Evolutionary conservation across 176 grass and related monocot genomes (phyloP).

Genomic region (Triticum monococcum): DNA sequence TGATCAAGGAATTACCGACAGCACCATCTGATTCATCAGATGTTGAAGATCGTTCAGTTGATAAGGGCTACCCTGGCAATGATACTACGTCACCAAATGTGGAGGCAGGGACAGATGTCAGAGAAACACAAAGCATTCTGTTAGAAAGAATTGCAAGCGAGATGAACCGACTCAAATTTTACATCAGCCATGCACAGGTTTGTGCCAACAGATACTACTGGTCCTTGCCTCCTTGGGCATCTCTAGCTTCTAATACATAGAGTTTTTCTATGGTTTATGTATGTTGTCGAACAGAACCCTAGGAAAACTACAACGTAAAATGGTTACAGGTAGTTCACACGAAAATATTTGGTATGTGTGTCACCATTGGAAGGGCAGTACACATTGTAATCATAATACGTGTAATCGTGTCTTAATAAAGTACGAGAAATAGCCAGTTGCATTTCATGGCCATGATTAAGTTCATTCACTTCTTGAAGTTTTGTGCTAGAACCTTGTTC

Average conservation of each 20-base stretch:
- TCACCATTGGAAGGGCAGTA: background rate
- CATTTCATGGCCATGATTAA: background rate
- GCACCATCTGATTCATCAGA: conserved; percentile 55
- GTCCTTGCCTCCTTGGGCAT: background rate
- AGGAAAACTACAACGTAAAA: background rate
- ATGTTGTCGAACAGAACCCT: background rate
- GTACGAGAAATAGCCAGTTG: background rate
- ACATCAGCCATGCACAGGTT: conserved; percentile 85
- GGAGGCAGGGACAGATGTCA: conserved; percentile 55
- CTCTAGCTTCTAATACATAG: background rate
- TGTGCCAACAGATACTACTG: conserved; percentile 6
- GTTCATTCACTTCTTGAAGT: background rate
- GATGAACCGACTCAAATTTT: conserved; percentile 98
- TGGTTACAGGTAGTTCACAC: background rate
- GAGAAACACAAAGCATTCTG: conserved; percentile 91
- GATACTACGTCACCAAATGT: conserved; percentile 13
- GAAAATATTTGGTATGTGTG: background rate
- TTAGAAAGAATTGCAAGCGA: conserved; percentile 97
- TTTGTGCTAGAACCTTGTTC: background rate
- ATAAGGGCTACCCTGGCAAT: conserved; percentile 34
- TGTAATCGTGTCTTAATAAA: background rate
- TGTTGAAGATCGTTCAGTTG: conserved; percentile 5
- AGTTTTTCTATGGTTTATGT: background rate
- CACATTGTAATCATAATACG: background rate
- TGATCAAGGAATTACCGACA: conserved; percentile 88